Percentiles rank a stretch among this genome's conserved stretches.
Conservation (phyloP, 2,329 filamentous ascomycete species). For the Sarocladiaceae sp. region DNA sequence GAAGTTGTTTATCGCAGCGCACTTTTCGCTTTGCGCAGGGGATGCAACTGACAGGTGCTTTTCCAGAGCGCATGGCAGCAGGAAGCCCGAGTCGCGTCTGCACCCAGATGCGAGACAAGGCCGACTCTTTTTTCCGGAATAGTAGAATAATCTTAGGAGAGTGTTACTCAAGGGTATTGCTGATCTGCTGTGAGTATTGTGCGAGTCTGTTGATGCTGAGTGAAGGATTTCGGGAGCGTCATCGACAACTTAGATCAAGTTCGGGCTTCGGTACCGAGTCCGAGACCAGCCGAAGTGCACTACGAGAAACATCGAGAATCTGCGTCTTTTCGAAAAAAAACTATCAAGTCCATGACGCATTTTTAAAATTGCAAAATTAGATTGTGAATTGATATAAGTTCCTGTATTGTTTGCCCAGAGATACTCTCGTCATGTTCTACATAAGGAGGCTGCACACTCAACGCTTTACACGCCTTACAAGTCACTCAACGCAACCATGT, state of each 20-base stretch:
- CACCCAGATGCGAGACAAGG: neutral
- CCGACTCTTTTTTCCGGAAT: neutral
- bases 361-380: no score
- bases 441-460: no score
- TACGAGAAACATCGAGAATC: neutral
- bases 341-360: neutral
- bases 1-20: slow-evolving; percentile 6
- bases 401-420: no score
- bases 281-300: neutral
- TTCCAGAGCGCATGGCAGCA: slow-evolving; percentile 13
- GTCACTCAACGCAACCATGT: no score
- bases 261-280: neutral
- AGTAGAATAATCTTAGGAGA: neutral
- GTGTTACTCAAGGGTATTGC: no score
- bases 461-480: no score
- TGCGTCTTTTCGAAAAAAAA: no score
- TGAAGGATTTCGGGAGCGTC: neutral
- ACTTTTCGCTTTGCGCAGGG: slow-evolving; percentile 9
- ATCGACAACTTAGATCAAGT: neutral
- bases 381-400: no score
- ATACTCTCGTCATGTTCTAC: no score
- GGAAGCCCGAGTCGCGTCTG: no score
- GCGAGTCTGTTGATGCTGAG: neutral
- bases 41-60: slow-evolving; percentile 7
- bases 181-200: no score